A percentile compares a stretch with the other conserved stretches of the same genome.
Evolutionary conservation across 2,329 filamentous ascomycete species (phyloP).

Genomic region (Fusarium papillatum): DNA sequence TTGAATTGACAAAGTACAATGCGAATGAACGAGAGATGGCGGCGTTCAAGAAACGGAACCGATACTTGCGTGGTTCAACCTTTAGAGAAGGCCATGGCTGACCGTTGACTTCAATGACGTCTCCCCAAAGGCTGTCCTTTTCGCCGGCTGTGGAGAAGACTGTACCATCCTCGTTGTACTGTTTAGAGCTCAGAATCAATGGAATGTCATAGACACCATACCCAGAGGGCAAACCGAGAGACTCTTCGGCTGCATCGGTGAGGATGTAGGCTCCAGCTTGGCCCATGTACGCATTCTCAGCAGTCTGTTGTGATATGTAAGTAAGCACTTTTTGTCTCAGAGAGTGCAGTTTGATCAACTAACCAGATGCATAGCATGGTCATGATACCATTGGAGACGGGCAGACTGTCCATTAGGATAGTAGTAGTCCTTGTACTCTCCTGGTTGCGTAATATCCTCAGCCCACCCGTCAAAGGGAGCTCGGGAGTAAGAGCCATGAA

Average conservation of each 20-base stretch:
- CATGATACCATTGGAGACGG: conserved; percentile 71
- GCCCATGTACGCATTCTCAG: conserved; percentile 68
- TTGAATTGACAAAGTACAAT: conserved; percentile 58
- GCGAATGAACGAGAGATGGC: conserved; percentile 62
- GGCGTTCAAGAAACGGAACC: conserved; percentile 66
- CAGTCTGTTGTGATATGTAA: conserved; percentile 51
- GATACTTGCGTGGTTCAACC: conserved; percentile 73
- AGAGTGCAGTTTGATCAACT: conserved; percentile 12
- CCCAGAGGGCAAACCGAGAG: conserved; percentile 61
- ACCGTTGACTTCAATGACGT: conserved; percentile 70
- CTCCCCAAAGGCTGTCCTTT: conserved; percentile 64
- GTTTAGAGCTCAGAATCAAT: conserved; percentile 63
- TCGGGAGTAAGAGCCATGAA: conserved; percentile 65
- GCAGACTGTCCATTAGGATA: conserved; percentile 68
- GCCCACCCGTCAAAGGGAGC: conserved; percentile 57
- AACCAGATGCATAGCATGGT: conserved; percentile 54
- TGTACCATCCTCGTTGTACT: conserved; percentile 64
- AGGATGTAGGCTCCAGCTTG: conserved; percentile 70
- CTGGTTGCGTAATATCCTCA: conserved; percentile 62
- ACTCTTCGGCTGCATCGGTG: conserved; percentile 61
- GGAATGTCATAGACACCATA: conserved; percentile 67
- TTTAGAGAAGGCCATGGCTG: conserved; percentile 70
- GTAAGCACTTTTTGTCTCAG: neutral
- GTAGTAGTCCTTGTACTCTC: conserved; percentile 73
- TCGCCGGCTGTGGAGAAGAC: conserved; percentile 61